phyloP scores from a whole-genome alignment of 495 filamentous ascomycete genomes.

The Stereocaulon alpinum region DNA sequence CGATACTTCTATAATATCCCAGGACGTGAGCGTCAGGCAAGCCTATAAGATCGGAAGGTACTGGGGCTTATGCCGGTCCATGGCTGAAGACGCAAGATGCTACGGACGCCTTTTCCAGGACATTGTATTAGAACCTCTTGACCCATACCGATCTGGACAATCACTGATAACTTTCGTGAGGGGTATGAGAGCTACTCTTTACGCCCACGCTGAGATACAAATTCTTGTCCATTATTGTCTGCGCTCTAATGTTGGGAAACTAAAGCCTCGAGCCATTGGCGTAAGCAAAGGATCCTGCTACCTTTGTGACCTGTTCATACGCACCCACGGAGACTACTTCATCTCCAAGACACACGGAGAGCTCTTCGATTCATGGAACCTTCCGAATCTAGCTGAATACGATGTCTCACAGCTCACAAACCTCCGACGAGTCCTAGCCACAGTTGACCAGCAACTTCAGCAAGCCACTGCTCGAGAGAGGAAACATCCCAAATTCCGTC shows the following conservation, averaged over 20 bases:
- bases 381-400: slow-evolving; percentile 5
- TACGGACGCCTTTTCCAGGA: too few relatives aligned
- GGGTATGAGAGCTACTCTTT: too few relatives aligned
- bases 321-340: slow-evolving; percentile 11
- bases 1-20: neutral
- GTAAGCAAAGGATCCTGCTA: slow-evolving; percentile 23
- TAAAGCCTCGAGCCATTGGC: slow-evolving; percentile 17
- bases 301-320: slow-evolving; percentile 22
- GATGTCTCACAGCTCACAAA: neutral
- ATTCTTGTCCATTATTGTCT: slow-evolving; percentile 10
- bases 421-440: neutral
- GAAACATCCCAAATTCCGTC: too few relatives aligned
- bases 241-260: neutral
- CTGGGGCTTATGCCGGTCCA: slow-evolving; percentile 17
- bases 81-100: too few relatives aligned
- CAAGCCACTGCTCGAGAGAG: neutral
- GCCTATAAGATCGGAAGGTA: slow-evolving; percentile 22
- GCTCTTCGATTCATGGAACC: slow-evolving; percentile 18
- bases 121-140: too few relatives aligned
- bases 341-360: slow-evolving; percentile 17
- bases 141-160: too few relatives aligned
- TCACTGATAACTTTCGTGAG: too few relatives aligned
- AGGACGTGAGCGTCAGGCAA: slow-evolving; percentile 9
- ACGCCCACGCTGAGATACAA: slow-evolving; percentile 24
- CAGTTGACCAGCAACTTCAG: too few relatives aligned